Percentiles rank a stretch among this genome's conserved stretches.
Conservation (phyloP, 768 basidiomycete species). For the Fibroporia radiculosa region DNA sequence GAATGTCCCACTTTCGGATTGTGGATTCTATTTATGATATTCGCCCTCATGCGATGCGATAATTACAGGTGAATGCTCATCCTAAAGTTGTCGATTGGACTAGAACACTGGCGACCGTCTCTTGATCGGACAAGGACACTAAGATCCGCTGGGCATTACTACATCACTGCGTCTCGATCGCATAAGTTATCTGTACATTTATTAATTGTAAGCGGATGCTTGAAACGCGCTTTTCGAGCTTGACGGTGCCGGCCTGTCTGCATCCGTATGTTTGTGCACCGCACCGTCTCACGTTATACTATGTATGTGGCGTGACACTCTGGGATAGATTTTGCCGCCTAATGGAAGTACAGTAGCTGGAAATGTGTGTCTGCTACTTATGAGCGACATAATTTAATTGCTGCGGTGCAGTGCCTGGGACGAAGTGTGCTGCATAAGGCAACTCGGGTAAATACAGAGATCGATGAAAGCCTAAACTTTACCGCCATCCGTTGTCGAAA, state of each 20-base stretch:
- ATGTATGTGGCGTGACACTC: too few relatives aligned
- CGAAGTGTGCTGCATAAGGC: neutral
- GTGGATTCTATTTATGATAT: neutral
- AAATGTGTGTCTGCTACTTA: neutral
- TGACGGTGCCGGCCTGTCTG: too few relatives aligned
- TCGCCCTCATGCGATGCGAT: constrained; percentile 10
- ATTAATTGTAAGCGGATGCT: too few relatives aligned
- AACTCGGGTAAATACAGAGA: neutral
- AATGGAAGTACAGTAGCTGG: too few relatives aligned
- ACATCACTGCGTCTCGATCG: neutral
- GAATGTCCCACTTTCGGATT: neutral
- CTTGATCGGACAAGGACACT: neutral
- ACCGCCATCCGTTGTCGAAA: neutral
- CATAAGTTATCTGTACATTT: too few relatives aligned
- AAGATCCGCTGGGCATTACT: neutral
- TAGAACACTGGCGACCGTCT: constrained; percentile 50
- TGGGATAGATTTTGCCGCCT: too few relatives aligned
- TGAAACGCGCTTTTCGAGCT: too few relatives aligned
- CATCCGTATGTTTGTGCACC: too few relatives aligned
- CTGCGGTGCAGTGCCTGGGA: neutral
- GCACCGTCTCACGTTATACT: too few relatives aligned
- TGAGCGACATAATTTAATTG: neutral
- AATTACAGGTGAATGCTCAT: constrained; percentile 56
- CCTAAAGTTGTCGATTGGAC: constrained; percentile 70
- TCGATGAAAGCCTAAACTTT: neutral